Percentiles rank a stretch among this genome's conserved stretches.
Evolutionary conservation across 768 basidiomycete species (phyloP).

Genomic region (Boletus rubescentipes): DNA sequence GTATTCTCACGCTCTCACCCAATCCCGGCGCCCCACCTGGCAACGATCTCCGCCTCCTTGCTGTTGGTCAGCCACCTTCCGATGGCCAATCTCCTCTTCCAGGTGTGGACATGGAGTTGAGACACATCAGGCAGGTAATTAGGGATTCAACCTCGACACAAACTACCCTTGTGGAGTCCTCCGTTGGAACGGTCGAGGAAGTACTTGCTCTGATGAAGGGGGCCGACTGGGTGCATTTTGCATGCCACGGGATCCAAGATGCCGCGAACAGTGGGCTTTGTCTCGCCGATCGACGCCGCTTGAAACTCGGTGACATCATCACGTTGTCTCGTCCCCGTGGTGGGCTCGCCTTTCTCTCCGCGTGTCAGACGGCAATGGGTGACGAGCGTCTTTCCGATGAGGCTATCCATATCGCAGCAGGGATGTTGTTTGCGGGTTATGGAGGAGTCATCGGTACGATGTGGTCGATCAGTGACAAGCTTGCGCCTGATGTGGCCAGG

Average conservation of each 20-base stretch:
- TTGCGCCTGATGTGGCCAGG: constrained; percentile 34
- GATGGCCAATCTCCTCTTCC: constrained; percentile 9
- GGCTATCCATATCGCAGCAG: not conserved
- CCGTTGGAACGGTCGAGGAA: constrained; percentile 11
- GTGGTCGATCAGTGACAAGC: constrained; percentile 4
- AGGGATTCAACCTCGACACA: not conserved
- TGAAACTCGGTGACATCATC: not conserved
- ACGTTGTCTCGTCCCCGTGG: not conserved
- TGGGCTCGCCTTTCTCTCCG: not conserved
- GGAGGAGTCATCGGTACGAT: constrained; percentile 4
- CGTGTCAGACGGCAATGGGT: not conserved
- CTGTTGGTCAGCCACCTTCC: constrained; percentile 12
- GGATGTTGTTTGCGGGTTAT: constrained; percentile 37
- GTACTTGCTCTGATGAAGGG: constrained; percentile 1
- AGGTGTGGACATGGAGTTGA: constrained; percentile 17
- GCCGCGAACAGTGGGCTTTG: not conserved
- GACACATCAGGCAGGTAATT: constrained; percentile 16
- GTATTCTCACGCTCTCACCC: constrained; percentile 8
- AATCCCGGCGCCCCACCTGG: not conserved
- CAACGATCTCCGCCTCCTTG: not conserved
- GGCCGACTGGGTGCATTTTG: not conserved
- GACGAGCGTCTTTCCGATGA: not conserved
- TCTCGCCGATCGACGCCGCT: not conserved
- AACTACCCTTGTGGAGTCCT: not conserved
- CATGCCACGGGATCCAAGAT: not conserved